Percentiles rank a stretch among this genome's conserved stretches.
phyloP scores from a whole-genome alignment of 345 rosid genomes.

The Atalantia buxifolia region DNA sequence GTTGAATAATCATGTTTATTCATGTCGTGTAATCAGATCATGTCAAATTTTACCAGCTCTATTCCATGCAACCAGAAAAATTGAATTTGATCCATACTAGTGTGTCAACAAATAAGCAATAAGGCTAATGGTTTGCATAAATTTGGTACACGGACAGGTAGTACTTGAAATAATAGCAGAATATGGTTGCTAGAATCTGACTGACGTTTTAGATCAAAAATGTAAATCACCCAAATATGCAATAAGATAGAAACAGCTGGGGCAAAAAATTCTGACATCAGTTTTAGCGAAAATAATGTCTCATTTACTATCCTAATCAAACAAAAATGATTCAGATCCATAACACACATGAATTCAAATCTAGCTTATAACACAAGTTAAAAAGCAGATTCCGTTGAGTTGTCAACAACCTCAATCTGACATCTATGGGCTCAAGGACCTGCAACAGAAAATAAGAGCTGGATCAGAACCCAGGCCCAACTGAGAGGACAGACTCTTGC shows the following conservation, averaged over 20 bases:
- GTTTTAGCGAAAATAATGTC: not conserved
- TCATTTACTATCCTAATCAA: constrained; percentile 7
- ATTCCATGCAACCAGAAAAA: no score
- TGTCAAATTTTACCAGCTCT: no score
- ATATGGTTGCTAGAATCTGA: not conserved
- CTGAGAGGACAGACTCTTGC: not conserved
- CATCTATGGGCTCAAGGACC: constrained; percentile 4
- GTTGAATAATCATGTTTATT: no score
- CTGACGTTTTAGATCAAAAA: not conserved
- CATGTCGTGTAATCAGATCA: no score
- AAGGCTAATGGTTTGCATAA: no score
- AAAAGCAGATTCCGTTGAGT: not conserved
- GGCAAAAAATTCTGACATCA: not conserved
- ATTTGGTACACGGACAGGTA: not conserved
- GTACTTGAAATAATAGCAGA: no score
- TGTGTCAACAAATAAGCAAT: no score
- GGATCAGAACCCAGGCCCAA: not conserved
- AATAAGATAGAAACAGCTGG: not conserved
- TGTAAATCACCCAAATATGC: not conserved
- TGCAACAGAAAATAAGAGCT: not conserved
- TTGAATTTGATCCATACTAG: no score
- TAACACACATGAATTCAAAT: not conserved
- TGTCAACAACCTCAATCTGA: not conserved
- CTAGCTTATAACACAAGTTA: not conserved
- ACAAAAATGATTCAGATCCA: not conserved